phyloP scores from a whole-genome alignment of 116 monocot genomes.

The Zostera marina region DNA sequence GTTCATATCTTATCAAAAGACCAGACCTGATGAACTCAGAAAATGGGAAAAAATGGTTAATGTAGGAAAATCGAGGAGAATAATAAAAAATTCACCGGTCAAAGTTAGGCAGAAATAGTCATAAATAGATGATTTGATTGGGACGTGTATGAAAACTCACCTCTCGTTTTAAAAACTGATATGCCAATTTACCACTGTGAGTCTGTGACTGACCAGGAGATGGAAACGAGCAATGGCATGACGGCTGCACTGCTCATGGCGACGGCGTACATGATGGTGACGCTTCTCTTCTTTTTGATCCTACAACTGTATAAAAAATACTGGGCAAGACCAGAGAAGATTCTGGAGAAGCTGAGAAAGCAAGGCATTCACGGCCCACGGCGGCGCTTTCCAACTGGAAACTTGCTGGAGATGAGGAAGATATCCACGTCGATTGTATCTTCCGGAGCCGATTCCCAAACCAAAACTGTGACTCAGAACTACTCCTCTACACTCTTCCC shows the following conservation, averaged over 20 bases:
- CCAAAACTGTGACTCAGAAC: slow-evolving; percentile 5
- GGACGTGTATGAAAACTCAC: no score
- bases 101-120: no score
- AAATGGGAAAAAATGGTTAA: no score
- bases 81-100: no score
- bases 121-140: no score
- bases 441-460: not conserved
- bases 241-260: not conserved
- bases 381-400: slow-evolving; percentile 12
- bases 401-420: slow-evolving; percentile 15
- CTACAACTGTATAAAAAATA: slow-evolving; percentile 7
- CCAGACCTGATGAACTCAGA: no score
- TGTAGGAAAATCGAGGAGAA: no score
- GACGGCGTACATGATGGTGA: not conserved
- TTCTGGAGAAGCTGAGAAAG: slow-evolving; percentile 11
- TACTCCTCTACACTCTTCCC: slow-evolving; percentile 14
- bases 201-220: no score
- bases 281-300: not conserved
- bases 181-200: no score
- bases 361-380: slow-evolving; percentile 7
- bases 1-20: no score
- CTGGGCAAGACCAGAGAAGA: slow-evolving; percentile 10
- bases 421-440: slow-evolving; percentile 1
- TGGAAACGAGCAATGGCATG: not conserved
- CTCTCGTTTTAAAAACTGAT: no score